phyloP scores from a whole-genome alignment of 176 grass and related monocot genomes.

The Zea luxurians region DNA sequence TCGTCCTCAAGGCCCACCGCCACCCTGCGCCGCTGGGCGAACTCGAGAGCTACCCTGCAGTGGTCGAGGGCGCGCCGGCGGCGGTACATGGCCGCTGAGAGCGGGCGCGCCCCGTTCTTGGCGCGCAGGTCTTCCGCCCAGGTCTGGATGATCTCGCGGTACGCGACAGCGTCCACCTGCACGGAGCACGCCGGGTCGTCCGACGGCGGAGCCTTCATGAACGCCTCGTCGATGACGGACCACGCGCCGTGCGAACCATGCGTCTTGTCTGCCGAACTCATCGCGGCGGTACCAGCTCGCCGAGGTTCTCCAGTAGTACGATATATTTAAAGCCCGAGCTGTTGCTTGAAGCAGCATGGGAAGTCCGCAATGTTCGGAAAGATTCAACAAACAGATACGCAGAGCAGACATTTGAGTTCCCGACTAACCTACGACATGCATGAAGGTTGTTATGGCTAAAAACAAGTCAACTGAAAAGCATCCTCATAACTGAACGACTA shows the following conservation, averaged over 20 bases:
- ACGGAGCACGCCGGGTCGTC: not conserved
- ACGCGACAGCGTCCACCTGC: not conserved
- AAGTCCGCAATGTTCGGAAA: no score
- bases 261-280: not conserved
- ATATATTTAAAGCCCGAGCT: not conserved
- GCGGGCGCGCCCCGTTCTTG: not conserved
- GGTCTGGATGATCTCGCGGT: not conserved
- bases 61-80: not conserved
- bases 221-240: not conserved
- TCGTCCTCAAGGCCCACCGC: not conserved
- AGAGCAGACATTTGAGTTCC: not conserved
- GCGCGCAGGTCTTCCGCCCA: not conserved
- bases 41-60: not conserved
- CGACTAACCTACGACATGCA: not conserved
- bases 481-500: conserved; percentile 16
- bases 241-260: not conserved
- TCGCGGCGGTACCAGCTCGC: not conserved
- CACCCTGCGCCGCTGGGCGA: not conserved
- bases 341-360: no score
- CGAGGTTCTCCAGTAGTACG: not conserved
- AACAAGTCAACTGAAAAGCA: conserved; percentile 13
- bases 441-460: not conserved
- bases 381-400: not conserved
- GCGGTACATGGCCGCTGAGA: not conserved
- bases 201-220: not conserved